A percentile compares a stretch with the other conserved stretches of the same genome.
phyloP scores from a whole-genome alignment of 805 yeast genomes.

The Wickerhamiella sergipiensis region DNA sequence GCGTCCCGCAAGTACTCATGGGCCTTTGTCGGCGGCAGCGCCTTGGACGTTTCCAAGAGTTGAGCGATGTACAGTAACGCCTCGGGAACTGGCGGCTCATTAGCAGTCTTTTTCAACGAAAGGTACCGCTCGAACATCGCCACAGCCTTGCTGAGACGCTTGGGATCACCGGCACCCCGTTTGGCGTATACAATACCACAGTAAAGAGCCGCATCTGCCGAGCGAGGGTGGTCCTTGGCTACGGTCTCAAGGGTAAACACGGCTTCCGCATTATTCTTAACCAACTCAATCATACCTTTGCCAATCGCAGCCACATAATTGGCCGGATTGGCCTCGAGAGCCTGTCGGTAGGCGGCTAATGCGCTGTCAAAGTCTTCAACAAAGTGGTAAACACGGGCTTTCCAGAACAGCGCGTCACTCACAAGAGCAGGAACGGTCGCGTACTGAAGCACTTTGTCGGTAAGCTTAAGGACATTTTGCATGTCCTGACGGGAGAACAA shows the following conservation, averaged over 20 bases:
- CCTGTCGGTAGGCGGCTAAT: slow-evolving; percentile 55
- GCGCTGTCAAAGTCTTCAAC: slow-evolving; percentile 52
- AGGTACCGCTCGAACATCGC: slow-evolving; percentile 56
- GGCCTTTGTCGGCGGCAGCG: slow-evolving; percentile 35
- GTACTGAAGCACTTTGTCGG: slow-evolving; percentile 34
- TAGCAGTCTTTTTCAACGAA: slow-evolving; percentile 40
- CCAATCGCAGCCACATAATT: slow-evolving; percentile 68
- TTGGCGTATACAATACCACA: slow-evolving; percentile 63
- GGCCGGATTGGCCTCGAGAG: slow-evolving; percentile 45
- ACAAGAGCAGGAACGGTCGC: slow-evolving; percentile 30
- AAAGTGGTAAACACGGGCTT: slow-evolving; percentile 62
- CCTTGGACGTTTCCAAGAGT: slow-evolving; percentile 52
- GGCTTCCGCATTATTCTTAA: slow-evolving; percentile 71
- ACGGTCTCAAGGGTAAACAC: slow-evolving; percentile 69
- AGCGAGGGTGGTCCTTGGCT: slow-evolving; percentile 48
- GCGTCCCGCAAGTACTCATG: slow-evolving; percentile 50
- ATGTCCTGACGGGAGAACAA: slow-evolving; percentile 56
- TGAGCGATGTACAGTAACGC: slow-evolving; percentile 59
- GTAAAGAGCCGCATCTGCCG: slow-evolving; percentile 54
- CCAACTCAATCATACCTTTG: slow-evolving; percentile 69
- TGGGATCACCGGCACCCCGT: slow-evolving; percentile 23
- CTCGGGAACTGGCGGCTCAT: slow-evolving; percentile 40
- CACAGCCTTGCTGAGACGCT: slow-evolving; percentile 37
- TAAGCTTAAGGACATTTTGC: slow-evolving; percentile 42
- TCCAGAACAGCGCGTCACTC: slow-evolving; percentile 69